Evolutionary conservation across 164 flowering plant genomes (phyloP).

Genomic region (Piper longum): DNA sequence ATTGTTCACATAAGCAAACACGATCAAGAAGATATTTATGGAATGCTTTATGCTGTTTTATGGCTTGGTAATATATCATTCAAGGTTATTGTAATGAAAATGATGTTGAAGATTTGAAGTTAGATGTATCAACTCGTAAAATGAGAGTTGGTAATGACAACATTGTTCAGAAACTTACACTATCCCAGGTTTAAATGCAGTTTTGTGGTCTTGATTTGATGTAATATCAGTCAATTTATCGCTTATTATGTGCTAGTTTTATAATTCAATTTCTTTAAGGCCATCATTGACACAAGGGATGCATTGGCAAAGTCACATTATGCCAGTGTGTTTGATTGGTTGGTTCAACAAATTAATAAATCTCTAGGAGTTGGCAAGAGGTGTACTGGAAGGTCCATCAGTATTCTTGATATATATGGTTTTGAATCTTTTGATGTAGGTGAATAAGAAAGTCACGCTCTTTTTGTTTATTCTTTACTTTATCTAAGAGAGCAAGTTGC

Average conservation of each 20-base stretch:
- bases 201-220: not conserved
- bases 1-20: slow-evolving; percentile 83
- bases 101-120: slow-evolving; percentile 74
- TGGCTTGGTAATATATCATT: slow-evolving; percentile 95
- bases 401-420: slow-evolving; percentile 98
- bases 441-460: slow-evolving; percentile 5
- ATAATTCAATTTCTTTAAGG: slow-evolving; percentile 27
- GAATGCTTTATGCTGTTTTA: slow-evolving; percentile 91
- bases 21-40: slow-evolving; percentile 81
- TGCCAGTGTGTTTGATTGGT: slow-evolving; percentile 92
- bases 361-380: slow-evolving; percentile 90
- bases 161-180: slow-evolving; percentile 80
- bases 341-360: slow-evolving; percentile 88
- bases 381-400: slow-evolving; percentile 86
- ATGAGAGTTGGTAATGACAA: slow-evolving; percentile 86
- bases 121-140: slow-evolving; percentile 78
- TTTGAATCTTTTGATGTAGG: slow-evolving; percentile 89
- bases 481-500: not conserved
- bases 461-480: not conserved
- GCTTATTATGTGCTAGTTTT: not conserved
- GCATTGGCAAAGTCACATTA: slow-evolving; percentile 95
- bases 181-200: slow-evolving; percentile 56
- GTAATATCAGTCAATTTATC: not conserved
- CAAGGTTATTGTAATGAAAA: slow-evolving; percentile 73
- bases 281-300: slow-evolving; percentile 83